Conservation (phyloP, 805 yeast species). For the Lachancea fermentati region DNA sequence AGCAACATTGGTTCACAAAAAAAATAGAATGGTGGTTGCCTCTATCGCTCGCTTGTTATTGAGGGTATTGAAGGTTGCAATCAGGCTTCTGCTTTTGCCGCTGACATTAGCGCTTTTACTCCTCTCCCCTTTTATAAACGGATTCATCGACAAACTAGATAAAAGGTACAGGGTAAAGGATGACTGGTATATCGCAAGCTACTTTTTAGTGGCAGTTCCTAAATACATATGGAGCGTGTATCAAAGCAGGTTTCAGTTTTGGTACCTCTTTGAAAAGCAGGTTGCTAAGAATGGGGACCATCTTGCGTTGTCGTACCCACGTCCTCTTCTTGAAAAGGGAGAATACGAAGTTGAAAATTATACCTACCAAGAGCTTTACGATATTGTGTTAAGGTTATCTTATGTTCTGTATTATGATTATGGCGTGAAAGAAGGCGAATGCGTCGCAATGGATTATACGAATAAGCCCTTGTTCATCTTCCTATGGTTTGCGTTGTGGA, state of each 20-base stretch:
- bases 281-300: slow-evolving; percentile 45
- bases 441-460: slow-evolving; percentile 69
- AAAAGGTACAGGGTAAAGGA: slow-evolving; percentile 37
- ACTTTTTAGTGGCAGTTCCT: slow-evolving; percentile 36
- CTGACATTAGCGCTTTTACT: slow-evolving; percentile 15
- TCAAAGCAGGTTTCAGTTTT: slow-evolving; percentile 43
- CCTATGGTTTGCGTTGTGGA: slow-evolving; percentile 84
- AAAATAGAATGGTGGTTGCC: slow-evolving; percentile 1
- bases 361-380: slow-evolving; percentile 66
- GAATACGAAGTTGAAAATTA: slow-evolving; percentile 55
- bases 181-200: slow-evolving; percentile 48
- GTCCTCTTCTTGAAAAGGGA: slow-evolving; percentile 42
- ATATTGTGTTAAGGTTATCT: slow-evolving; percentile 59
- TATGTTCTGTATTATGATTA: slow-evolving; percentile 56
- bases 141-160: slow-evolving; percentile 20
- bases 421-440: slow-evolving; percentile 59
- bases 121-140: slow-evolving; percentile 9
- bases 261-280: slow-evolving; percentile 63
- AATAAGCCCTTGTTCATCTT: slow-evolving; percentile 80
- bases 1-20: neutral
- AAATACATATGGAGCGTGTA: slow-evolving; percentile 34
- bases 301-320: slow-evolving; percentile 55
- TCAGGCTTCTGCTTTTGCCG: slow-evolving; percentile 16
- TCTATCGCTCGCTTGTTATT: slow-evolving; percentile 11
- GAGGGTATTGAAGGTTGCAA: slow-evolving; percentile 12